Evolutionary conservation across 345 rosid species (phyloP).

Genomic region (Triadica sebifera): DNA sequence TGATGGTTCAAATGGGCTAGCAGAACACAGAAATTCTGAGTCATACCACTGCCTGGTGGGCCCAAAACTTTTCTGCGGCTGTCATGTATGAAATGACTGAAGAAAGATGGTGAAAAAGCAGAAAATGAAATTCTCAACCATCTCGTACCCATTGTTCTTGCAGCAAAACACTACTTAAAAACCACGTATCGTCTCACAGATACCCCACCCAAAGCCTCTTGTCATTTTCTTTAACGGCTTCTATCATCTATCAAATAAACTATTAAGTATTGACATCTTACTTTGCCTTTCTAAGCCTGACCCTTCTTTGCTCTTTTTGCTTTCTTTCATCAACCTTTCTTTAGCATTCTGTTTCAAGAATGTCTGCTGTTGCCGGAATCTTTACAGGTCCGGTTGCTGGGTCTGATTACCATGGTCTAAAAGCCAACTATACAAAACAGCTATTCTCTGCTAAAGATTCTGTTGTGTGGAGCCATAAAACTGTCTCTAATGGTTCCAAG

Average conservation of each 20-base stretch:
- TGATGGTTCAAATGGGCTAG: neutral
- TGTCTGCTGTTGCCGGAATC: conserved; percentile 47
- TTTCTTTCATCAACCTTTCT: conserved; percentile 6
- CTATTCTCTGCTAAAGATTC: conserved; percentile 34
- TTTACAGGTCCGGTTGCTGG: conserved; percentile 36
- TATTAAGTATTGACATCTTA: neutral
- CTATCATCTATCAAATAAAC: conserved; percentile 10
- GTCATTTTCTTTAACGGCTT: conserved; percentile 22
- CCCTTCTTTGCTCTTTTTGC: neutral
- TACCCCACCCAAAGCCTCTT: conserved; percentile 22
- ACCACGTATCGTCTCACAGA: conserved; percentile 28
- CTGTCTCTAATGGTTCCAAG: conserved; percentile 57
- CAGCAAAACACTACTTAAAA: conserved; percentile 9
- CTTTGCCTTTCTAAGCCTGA: neutral
- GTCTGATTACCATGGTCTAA: conserved; percentile 36
- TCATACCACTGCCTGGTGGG: conserved; percentile 8
- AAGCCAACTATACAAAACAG: conserved; percentile 25
- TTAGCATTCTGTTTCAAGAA: conserved; percentile 3
- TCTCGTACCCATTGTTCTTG: conserved; percentile 4
- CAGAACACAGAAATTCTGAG: neutral
- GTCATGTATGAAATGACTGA: neutral
- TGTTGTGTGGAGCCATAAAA: conserved; percentile 40
- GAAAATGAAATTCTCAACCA: conserved; percentile 14
- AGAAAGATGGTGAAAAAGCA: neutral
- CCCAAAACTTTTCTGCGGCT: neutral